Evolutionary conservation across 2,329 filamentous ascomycete species (phyloP), one percentile per base, ranked within the genome.

Genomic region (Cytospora mali): DNA sequence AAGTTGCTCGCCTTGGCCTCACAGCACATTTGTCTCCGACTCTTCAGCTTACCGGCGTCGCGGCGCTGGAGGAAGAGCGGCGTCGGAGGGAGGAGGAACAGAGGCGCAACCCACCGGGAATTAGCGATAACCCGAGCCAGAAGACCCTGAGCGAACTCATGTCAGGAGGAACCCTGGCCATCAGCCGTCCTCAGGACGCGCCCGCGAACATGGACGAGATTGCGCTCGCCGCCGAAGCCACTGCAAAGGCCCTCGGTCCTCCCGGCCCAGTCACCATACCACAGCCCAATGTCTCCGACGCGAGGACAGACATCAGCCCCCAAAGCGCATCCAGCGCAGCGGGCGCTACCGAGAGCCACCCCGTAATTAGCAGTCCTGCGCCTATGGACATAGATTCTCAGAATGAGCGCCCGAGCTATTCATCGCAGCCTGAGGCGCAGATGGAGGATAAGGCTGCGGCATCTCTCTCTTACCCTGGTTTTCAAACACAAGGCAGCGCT

Each of bases 121-220:
- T 76, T 55, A 84, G 78, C 70, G 81, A 85, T 48, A 84, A 84
- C 59, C 80, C 83, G 23, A 77, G 77, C n/a, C 82, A 84, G 58
- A 80, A 76, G 64, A 82, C 79, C 33, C 74, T 87, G 31, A 77
- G 79, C 25, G 82, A 82, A 23, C 75, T 87, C 54, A 79, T 86
- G 76, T 81, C 83, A 39, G 80, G 80, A 51, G 80, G 76, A 61
- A 78, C 79, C 27, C 75, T 81, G 66, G 77, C 77, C 54, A 82
- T 87, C 76, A 86, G 82, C 71, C 83, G 82, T 64, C 76, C 82
- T n/a, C 76, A 80, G 61, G 84, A 86, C 72, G 79, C 78, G 66
- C 79, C 81, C n/a, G 14, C 62, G 31, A 48, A 59, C 25, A 65
- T 65, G 64, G 61, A 65, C 52, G 64, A 65, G 31, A 65, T 65